These are phyloP conservation scores for Leccinum boreale DNA, from an alignment of 768 basidiomycete species.

Conservation along the genomic window DNA sequence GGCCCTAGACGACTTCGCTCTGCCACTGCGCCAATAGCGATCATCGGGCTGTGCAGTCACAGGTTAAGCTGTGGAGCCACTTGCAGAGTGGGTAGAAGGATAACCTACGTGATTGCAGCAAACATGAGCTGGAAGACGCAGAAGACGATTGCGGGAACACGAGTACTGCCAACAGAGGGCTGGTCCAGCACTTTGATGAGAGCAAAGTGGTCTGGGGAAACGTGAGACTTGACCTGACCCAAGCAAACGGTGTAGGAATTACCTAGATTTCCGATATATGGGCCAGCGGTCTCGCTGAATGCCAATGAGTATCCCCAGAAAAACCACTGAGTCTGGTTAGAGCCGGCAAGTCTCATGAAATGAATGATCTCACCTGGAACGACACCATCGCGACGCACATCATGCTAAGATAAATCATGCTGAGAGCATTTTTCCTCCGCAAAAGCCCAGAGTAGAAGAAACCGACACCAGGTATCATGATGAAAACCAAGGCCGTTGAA, in stretches of 20 bases:
- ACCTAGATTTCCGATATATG: conserved; percentile 88
- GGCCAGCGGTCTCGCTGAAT: conserved; percentile 71
- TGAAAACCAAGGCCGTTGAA: conserved; percentile 77
- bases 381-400: conserved; percentile 74
- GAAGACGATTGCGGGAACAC: conserved; percentile 73
- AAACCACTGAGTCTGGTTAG: conserved; percentile 65
- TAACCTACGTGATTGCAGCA: conserved; percentile 75
- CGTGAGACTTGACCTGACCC: neutral
- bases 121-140: conserved; percentile 90
- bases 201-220: conserved; percentile 67
- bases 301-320: conserved; percentile 96
- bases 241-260: conserved; percentile 22
- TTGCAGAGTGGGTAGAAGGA: neutral
- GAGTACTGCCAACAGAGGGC: conserved; percentile 68
- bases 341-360: conserved; percentile 4
- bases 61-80: conserved; percentile 7
- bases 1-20: conserved; percentile 87
- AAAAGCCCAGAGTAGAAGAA: conserved; percentile 91
- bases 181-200: conserved; percentile 73
- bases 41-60: conserved; percentile 56
- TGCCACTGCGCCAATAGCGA: conserved; percentile 90
- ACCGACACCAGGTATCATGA: conserved; percentile 84
- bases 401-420: conserved; percentile 83
- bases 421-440: conserved; percentile 89
- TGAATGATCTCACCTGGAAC: conserved; percentile 74